These are phyloP conservation scores for Mortierella polycephala DNA, from an alignment of 371 early-diverging fungal species.

Conservation along the genomic window DNA sequence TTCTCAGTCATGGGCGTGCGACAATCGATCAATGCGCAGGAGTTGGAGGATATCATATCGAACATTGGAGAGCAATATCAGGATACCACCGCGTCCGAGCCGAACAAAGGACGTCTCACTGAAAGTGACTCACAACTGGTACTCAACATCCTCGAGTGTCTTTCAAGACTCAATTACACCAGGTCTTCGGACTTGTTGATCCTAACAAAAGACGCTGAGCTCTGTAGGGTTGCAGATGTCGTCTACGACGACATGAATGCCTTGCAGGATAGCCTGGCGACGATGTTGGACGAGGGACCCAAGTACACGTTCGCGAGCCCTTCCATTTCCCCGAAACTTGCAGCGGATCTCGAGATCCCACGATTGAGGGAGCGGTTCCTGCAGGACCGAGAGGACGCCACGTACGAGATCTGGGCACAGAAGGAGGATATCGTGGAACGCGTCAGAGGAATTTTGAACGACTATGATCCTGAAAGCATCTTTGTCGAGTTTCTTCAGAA, in stretches of 20 bases:
- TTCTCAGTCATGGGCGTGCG: no score
- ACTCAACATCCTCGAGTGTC: no score
- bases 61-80: no score
- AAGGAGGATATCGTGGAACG: slow-evolving; percentile 26
- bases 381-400: slow-evolving; percentile 17
- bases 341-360: slow-evolving; percentile 6
- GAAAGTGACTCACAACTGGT: no score
- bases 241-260: slow-evolving; percentile 27
- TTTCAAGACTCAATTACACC: not conserved
- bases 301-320: slow-evolving; percentile 8
- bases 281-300: not conserved
- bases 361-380: slow-evolving; percentile 10
- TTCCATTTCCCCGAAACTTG: not conserved
- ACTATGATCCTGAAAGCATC: slow-evolving; percentile 38
- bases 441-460: slow-evolving; percentile 32
- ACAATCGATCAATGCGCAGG: no score
- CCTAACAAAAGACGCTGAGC: slow-evolving; percentile 3
- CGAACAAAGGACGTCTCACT: no score
- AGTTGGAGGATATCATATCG: no score
- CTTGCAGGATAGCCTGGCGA: not conserved
- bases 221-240: slow-evolving; percentile 8
- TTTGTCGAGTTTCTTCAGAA: slow-evolving; percentile 55
- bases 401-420: slow-evolving; percentile 23
- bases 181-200: slow-evolving; percentile 4
- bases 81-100: no score